Base-by-base conservation (phyloP, 1,139 yeast species). In the Candida anutae region DNA sequence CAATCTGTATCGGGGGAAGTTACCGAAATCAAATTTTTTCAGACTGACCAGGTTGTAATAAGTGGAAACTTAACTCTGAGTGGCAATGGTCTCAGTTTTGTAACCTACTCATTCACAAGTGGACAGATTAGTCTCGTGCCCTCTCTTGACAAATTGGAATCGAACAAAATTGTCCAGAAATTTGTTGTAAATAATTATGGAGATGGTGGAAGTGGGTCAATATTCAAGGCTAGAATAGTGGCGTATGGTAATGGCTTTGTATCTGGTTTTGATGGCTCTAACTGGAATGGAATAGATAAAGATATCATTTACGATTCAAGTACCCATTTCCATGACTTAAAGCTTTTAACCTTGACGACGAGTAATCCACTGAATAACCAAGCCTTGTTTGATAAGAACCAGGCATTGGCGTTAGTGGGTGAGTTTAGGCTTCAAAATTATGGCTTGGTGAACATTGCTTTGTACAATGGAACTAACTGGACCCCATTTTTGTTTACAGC, bases 401-500 rank as follows among this genome's bases (percentile, higher is more conserved):
- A 69, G 36, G 55, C 73, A 0, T 50, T 87, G 23, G 46, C 80
- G 12, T 69, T 82, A 2, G 60, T 83, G 4, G 97, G 97, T 12
- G 50, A 56, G 23, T 62, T 84, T 29, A 49, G 55, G 5, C 50
- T 82, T 26, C 41, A 57, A 2, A 50, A 50, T 3, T 74, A 68
- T 45, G 95, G 94, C 1, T 48, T 57, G 23, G 74, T 74, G 1
- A 75, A 81, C 29, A 69, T 79, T 16, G 90, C 93, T 0, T 53
- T 77, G 23, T 87, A 56, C 55, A 77, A 84, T 47, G 90, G 93
- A 3, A 44, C 64, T 1, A 37, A 48, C 3, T 88, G 96, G 95
- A 50, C 58, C 19, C 96, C 97, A 5, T 76, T 75, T 37, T 56
- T 77, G 10, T 65, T 45, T 31, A 48, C 62, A 3, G 34, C 45